Base-by-base conservation (phyloP, 768 basidiomycete genomes). In the Rubroboletus pulcherrimus region DNA sequence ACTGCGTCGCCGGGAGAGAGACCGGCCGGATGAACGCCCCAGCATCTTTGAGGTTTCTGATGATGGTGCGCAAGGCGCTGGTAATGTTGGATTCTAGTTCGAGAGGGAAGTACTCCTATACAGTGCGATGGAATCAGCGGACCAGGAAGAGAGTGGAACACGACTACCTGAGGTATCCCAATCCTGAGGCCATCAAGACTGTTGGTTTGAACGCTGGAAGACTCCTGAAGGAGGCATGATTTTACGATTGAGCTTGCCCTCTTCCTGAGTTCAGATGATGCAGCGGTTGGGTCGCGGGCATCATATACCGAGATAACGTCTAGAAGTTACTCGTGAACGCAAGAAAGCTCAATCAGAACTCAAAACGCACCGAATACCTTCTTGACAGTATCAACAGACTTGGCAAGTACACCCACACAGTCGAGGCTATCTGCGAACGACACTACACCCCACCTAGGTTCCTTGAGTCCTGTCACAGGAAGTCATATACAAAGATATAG, bases 381-480 rank as follows among this genome's bases (percentile, higher is more conserved):
- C 35, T 77, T 62, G 2, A 85, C 78, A 0, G 72, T 73, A 14
- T 71, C 64, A 0, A 89, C 79, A 17, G 79, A 75, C 41, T 70
- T 74, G 0, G 83, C 86, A 45, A 99, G 70, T 5, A 98, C 74
- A 0, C 96, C 96, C 0, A 99, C 93, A 61, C 92, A 95, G 64
- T 99, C 97, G 12, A 99, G 74, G 58, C 93, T 95, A 64, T 97
- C 94, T 1, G 96, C 96, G 62, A 91, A 99, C 0, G 93, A 86
- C 4, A 99, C 82, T 0, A 98, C 83, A 7, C 97, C 97, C 83
- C 87, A 88, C 65, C 95, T 93, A 41, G 2, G 29, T 26, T 30
- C 29, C n/a, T 62, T 43, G 54, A 53, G 63, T 14, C 17, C 48
- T 26, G 41, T 55, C 47, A 49, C 46, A 39, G 10, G 17, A 35